A percentile compares a stretch with the other conserved stretches of the same genome.
Conservation (phyloP, 2,329 filamentous ascomycete genomes). For the Periconia digitata region DNA sequence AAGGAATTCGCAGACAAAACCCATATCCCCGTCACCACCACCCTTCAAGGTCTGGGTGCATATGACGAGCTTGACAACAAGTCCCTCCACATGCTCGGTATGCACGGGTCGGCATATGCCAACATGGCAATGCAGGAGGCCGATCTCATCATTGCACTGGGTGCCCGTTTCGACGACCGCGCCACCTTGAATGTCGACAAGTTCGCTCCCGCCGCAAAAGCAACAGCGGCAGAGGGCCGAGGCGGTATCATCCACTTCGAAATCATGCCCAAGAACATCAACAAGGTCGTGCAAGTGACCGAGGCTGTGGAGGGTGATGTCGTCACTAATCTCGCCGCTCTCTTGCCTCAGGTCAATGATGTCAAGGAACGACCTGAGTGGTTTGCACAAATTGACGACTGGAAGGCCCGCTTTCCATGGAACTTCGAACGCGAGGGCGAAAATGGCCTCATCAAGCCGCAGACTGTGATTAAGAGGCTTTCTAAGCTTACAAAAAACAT, state of each 20-base stretch:
- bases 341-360: slow-evolving; percentile 71
- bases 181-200: slow-evolving; percentile 80
- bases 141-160: slow-evolving; percentile 92
- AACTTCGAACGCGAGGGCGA: slow-evolving; percentile 78
- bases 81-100: slow-evolving; percentile 96
- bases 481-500: slow-evolving; percentile 78
- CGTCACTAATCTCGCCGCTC: slow-evolving; percentile 72
- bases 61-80: slow-evolving; percentile 94
- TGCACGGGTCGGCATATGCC: slow-evolving; percentile 96
- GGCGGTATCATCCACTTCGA: slow-evolving; percentile 98
- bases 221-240: slow-evolving; percentile 78
- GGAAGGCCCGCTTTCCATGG: slow-evolving; percentile 91
- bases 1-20: slow-evolving; percentile 88
- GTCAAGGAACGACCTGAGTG: slow-evolving; percentile 74
- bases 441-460: slow-evolving; percentile 86
- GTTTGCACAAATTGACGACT: slow-evolving; percentile 85
- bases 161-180: slow-evolving; percentile 93
- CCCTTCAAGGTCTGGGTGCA: slow-evolving; percentile 87
- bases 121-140: slow-evolving; percentile 98
- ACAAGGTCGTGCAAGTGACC: slow-evolving; percentile 96
- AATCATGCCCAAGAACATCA: slow-evolving; percentile 99
- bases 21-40: slow-evolving; percentile 92
- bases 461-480: slow-evolving; percentile 87
- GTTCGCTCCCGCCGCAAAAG: slow-evolving; percentile 86
- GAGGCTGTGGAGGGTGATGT: slow-evolving; percentile 96